Conservation (phyloP, 176 grass and related monocot genomes). For the Ensete glaucum region DNA sequence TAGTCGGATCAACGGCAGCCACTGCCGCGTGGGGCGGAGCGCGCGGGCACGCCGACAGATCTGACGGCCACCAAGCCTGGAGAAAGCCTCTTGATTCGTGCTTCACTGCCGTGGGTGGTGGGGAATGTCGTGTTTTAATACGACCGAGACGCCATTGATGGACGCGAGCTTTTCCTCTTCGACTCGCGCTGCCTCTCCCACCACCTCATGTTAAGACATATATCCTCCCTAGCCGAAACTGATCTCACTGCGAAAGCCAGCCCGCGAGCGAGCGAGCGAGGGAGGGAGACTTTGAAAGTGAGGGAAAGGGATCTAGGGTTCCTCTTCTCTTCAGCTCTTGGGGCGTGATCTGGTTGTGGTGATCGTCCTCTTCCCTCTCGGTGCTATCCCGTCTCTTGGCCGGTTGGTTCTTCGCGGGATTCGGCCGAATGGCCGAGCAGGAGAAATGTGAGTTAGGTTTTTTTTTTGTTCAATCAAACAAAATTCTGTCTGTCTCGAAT, state of each 20-base stretch:
- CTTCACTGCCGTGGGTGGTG: not conserved
- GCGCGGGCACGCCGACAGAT: too few species aligned
- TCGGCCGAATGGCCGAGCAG: not conserved
- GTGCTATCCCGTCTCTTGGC: not conserved
- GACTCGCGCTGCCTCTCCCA: not conserved
- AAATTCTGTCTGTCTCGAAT: not conserved
- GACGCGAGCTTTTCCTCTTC: not conserved
- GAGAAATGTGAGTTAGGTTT: not conserved
- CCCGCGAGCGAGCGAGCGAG: not conserved
- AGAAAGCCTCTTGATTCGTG: not conserved
- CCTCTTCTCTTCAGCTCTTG: not conserved
- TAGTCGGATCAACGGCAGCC: too few species aligned
- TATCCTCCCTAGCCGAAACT: not conserved
- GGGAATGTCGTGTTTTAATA: not conserved
- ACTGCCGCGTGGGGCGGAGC: too few species aligned
- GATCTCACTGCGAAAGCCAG: not conserved
- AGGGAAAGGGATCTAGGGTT: not conserved
- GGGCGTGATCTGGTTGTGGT: not conserved
- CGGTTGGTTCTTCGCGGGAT: not conserved
- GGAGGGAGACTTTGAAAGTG: not conserved
- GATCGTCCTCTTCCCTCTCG: not conserved
- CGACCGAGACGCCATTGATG: not conserved
- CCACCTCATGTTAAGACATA: not conserved
- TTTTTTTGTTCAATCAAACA: not conserved
- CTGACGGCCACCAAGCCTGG: too few species aligned